Evolutionary conservation across 495 filamentous ascomycete genomes (phyloP).

Genomic region (Neurospora sp.): DNA sequence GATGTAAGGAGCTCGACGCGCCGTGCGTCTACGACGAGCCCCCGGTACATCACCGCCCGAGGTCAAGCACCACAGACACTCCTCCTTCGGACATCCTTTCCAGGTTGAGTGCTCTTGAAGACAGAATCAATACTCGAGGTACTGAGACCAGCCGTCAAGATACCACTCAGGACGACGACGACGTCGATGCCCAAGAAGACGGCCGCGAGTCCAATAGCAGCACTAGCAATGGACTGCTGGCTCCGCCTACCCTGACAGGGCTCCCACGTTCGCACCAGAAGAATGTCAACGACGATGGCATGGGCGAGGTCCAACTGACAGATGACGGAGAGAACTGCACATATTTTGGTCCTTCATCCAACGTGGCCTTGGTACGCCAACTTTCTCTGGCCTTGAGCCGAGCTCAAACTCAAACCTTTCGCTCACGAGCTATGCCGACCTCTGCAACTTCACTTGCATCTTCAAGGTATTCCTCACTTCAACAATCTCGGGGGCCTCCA

Average conservation of each 20-base stretch:
- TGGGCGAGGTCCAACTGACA: neutral
- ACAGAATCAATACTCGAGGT: neutral
- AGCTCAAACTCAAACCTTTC: neutral
- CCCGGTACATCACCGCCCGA: neutral
- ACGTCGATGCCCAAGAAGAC: neutral
- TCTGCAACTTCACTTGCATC: neutral
- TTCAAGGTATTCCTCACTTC: neutral
- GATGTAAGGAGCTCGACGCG: neutral
- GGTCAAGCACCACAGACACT: neutral
- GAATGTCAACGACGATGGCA: neutral
- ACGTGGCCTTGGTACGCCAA: neutral
- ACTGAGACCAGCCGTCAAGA: neutral
- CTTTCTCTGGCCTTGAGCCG: neutral
- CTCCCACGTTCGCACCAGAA: neutral
- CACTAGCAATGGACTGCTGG: neutral
- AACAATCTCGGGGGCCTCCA: neutral
- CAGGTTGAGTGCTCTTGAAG: neutral
- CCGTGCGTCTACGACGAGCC: neutral
- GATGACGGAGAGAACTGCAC: neutral
- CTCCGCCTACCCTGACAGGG: neutral
- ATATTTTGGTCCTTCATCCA: neutral
- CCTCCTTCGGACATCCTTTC: neutral
- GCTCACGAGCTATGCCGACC: neutral
- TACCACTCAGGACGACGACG: neutral
- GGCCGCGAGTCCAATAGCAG: neutral